phyloP scores from a whole-genome alignment of 345 rosid species.

The Aquilaria sinensis region DNA sequence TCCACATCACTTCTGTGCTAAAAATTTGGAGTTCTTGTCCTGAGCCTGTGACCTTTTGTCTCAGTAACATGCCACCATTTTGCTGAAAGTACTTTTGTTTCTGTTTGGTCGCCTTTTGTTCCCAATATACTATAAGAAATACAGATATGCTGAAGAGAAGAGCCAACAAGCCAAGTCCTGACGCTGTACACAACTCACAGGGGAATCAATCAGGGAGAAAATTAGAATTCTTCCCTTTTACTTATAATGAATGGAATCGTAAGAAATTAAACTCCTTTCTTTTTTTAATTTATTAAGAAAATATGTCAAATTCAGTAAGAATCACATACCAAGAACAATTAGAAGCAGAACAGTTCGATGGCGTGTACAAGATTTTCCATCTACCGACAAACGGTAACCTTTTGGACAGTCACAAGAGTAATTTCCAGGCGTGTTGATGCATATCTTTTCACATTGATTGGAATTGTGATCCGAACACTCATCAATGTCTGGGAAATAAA shows the following conservation, averaged over 20 bases:
- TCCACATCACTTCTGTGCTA: too few species aligned
- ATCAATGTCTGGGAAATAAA: conserved; percentile 10
- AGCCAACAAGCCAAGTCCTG: not conserved
- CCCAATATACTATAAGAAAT: conserved; percentile 4
- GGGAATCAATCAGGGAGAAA: too few species aligned
- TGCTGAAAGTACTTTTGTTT: conserved; percentile 7
- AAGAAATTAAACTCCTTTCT: too few species aligned
- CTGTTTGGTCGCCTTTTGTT: conserved; percentile 6
- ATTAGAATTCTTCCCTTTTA: too few species aligned
- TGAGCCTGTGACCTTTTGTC: conserved; percentile 3
- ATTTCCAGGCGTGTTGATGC: conserved; percentile 11
- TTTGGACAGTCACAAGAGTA: conserved; percentile 9
- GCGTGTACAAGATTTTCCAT: not conserved
- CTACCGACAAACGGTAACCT: conserved; percentile 1
- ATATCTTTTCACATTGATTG: not conserved
- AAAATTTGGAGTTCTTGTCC: too few species aligned
- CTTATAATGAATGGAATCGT: too few species aligned
- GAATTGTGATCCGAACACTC: conserved; percentile 5
- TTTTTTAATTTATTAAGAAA: not conserved
- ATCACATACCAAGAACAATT: conserved; percentile 5
- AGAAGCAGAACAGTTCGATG: not conserved
- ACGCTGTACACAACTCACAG: not conserved
- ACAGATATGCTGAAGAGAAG: not conserved
- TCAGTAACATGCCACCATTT: conserved; percentile 11
- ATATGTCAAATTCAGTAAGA: not conserved